Evolutionary conservation across 2,329 filamentous ascomycete species (phyloP), one percentile per base, ranked within the genome.

Genomic region (Alternaria incomplexa): DNA sequence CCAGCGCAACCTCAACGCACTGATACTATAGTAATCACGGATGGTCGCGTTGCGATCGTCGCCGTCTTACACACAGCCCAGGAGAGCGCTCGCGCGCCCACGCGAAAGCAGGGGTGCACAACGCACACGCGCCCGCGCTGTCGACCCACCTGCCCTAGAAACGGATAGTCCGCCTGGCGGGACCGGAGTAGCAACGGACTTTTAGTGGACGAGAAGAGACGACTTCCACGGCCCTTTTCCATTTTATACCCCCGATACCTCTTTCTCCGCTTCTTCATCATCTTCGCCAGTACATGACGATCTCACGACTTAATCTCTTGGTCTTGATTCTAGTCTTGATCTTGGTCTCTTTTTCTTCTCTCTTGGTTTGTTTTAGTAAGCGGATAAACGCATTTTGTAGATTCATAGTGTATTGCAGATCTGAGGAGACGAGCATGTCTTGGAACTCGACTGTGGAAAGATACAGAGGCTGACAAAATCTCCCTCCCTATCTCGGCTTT

Each of bases 1-100:
- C 55, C 83, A 85, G 71, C 81, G 83, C 61, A 85, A 85, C 68
- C 77, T 85, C 69, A 83, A 85, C 67, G 81, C 81, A 47, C 74
- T 85, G 65, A 85, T 85, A 61, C 72, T 81, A 57, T 81, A 70
- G 79, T 55, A 62, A 62, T 57, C 9, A 58, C 25, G 12, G 26
- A 48, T 13, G 52, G 53, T 47, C 53, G 53, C 52, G 43, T 43
- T 26, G 30, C 26, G 48, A 60, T 12, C 8, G 11, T 23, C 15
- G 46, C 26, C 46, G 52, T 47, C 45, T 28, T 47, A 30, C 23
- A 53, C 10, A 28, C 28, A 52, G 30, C 36, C 40, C 20, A 40
- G 26, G 30, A 43, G 28, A 56, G 45, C 43, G 45, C 45, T 56
- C 54, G 32, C 45, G 36, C 36, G 50, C 58, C 44, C 23, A 48